Percentiles rank a stretch among this genome's conserved stretches.
phyloP scores from a whole-genome alignment of 1,139 yeast species.

The Keqinozyma sinolaborantium region DNA sequence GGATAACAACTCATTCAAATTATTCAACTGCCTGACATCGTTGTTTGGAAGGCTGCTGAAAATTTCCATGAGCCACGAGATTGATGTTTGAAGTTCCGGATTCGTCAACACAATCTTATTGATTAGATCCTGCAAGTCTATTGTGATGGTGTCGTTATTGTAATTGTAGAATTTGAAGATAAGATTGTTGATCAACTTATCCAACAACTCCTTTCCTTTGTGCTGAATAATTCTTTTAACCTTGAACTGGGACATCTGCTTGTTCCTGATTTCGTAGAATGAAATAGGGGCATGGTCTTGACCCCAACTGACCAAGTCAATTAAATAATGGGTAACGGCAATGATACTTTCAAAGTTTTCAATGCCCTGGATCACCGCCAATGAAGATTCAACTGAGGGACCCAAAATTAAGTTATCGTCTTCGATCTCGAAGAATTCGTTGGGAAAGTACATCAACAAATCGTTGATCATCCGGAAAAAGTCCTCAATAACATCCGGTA shows the following conservation, averaged over 20 bases:
- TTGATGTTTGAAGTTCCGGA: constrained; percentile 35
- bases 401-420: constrained; percentile 40
- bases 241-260: constrained; percentile 42
- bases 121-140: constrained; percentile 74
- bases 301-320: constrained; percentile 84
- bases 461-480: constrained; percentile 84
- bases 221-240: constrained; percentile 48
- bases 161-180: constrained; percentile 62
- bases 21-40: constrained; percentile 60
- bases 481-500: constrained; percentile 82
- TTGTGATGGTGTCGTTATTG: constrained; percentile 48
- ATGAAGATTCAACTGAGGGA: constrained; percentile 58
- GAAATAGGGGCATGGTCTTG: constrained; percentile 78
- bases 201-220: constrained; percentile 58
- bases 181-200: constrained; percentile 59
- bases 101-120: constrained; percentile 62
- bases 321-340: constrained; percentile 69
- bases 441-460: constrained; percentile 74
- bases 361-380: constrained; percentile 49
- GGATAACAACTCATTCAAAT: constrained; percentile 53
- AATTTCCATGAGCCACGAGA: constrained; percentile 61
- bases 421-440: constrained; percentile 54
- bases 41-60: constrained; percentile 60
- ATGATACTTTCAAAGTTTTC: constrained; percentile 72
- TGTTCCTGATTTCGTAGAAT: constrained; percentile 46